phyloP scores from a whole-genome alignment of 441 rosid species.

The Arabidopsis hybrid region DNA sequence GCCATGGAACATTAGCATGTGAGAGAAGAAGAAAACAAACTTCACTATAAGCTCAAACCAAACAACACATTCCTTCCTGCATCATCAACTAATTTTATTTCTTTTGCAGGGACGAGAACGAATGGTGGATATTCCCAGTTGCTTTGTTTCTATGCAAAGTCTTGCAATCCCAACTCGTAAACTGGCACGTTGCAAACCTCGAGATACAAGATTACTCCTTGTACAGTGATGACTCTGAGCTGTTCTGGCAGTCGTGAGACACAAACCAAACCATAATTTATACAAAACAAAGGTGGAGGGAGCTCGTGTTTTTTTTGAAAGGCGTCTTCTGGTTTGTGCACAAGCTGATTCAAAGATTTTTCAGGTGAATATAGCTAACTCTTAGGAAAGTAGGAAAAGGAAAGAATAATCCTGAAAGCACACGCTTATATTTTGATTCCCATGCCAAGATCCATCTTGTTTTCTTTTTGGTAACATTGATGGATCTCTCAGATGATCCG shows the following conservation, averaged over 20 bases:
- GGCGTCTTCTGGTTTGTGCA: constrained; percentile 50
- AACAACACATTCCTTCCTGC: constrained; percentile 25
- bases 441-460: constrained; percentile 40
- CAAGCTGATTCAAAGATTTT: constrained; percentile 42
- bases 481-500: constrained; percentile 34
- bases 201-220: constrained; percentile 89
- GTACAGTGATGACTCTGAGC: constrained; percentile 72
- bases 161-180: constrained; percentile 73
- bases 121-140: constrained; percentile 94
- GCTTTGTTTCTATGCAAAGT: constrained; percentile 76
- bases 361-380: constrained; percentile 50
- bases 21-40: constrained; percentile 37
- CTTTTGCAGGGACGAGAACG: constrained; percentile 84
- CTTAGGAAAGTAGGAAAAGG: constrained; percentile 38
- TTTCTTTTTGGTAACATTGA: constrained; percentile 33
- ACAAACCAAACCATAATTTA: constrained; percentile 27
- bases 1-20: constrained; percentile 93
- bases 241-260: constrained; percentile 85
- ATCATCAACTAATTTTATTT: constrained; percentile 5
- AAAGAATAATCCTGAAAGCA: constrained; percentile 45
- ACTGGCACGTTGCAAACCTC: constrained; percentile 83
- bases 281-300: constrained; percentile 39
- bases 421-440: constrained; percentile 31
- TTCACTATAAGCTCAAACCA: neutral
- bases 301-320: constrained; percentile 39